Evolutionary conservation across 331 rosid species (phyloP).

Genomic region (Spiraea crenata): DNA sequence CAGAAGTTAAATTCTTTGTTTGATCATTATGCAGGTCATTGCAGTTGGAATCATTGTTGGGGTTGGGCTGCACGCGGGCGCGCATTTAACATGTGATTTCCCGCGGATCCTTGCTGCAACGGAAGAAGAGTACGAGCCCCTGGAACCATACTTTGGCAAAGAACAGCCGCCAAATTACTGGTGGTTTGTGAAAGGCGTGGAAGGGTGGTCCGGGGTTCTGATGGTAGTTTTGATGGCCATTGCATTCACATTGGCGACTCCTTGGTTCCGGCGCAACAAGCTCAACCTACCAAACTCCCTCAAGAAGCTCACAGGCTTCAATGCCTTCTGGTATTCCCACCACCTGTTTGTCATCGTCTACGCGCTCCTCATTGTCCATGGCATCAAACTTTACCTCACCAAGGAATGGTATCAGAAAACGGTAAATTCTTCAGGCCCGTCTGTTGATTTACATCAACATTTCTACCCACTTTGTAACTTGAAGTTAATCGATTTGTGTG

Average conservation of each 20-base stretch:
- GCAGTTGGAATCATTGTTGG: slow-evolving; percentile 54
- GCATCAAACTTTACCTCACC: slow-evolving; percentile 70
- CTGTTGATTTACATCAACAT: too few relatives aligned
- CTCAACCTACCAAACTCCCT: slow-evolving; percentile 71
- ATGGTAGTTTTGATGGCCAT: slow-evolving; percentile 82
- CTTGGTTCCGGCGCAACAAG: slow-evolving; percentile 77
- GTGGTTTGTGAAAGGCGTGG: slow-evolving; percentile 73
- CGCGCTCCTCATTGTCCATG: slow-evolving; percentile 62
- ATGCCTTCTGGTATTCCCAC: slow-evolving; percentile 95
- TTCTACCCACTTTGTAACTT: too few relatives aligned
- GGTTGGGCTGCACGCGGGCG: slow-evolving; percentile 62
- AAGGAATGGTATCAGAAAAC: slow-evolving; percentile 74
- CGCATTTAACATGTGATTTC: slow-evolving; percentile 76
- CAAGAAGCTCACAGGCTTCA: slow-evolving; percentile 74
- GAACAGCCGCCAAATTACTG: slow-evolving; percentile 64
- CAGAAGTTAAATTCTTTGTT: background rate
- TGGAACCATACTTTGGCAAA: slow-evolving; percentile 60
- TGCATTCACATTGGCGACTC: slow-evolving; percentile 78
- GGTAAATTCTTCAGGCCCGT: slow-evolving; percentile 36
- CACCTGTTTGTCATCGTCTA: slow-evolving; percentile 83
- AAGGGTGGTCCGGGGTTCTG: slow-evolving; percentile 65
- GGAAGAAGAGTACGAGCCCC: slow-evolving; percentile 48
- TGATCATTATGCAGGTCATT: slow-evolving; percentile 39
- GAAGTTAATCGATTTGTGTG: background rate
- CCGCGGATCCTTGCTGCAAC: slow-evolving; percentile 63